These are phyloP conservation scores for Rhodotorula sp. DNA, from an alignment of 1,284 basidiomycete species.

Conservation along the genomic window DNA sequence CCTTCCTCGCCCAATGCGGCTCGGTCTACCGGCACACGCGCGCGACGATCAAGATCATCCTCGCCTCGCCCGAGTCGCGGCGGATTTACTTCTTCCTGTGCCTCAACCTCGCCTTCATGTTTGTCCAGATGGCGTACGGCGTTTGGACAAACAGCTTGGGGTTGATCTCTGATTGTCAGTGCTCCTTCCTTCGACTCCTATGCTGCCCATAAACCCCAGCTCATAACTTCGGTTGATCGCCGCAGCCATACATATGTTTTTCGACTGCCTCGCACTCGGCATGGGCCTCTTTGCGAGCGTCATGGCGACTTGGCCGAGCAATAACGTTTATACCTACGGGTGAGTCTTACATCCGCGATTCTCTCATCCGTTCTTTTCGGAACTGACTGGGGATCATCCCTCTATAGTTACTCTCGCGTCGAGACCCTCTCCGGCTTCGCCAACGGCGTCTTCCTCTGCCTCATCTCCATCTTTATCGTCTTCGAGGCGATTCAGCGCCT, in stretches of 20 bases:
- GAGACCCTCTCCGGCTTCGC: slow-evolving; percentile 98
- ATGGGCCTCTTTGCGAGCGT: slow-evolving; percentile 95
- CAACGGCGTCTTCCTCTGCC: slow-evolving; percentile 92
- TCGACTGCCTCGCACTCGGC: slow-evolving; percentile 96
- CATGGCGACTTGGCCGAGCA: slow-evolving; percentile 96
- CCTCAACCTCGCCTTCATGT: slow-evolving; percentile 94
- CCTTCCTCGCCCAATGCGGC: slow-evolving; percentile 31
- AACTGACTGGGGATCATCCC: too few relatives aligned
- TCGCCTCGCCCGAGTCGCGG: slow-evolving; percentile 84
- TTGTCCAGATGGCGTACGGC: slow-evolving; percentile 67
- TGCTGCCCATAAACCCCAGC: background rate
- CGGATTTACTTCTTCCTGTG: slow-evolving; percentile 97
- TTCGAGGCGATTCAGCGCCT: slow-evolving; percentile 96
- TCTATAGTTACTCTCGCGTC: slow-evolving; percentile 82
- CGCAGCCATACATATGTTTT: slow-evolving; percentile 97
- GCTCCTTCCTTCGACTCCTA: background rate
- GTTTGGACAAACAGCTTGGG: slow-evolving; percentile 97
- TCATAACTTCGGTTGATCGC: too few relatives aligned
- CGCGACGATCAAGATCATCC: slow-evolving; percentile 69
- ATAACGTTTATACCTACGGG: slow-evolving; percentile 94
- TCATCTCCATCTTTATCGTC: slow-evolving; percentile 97
- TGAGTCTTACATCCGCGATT: slow-evolving; percentile 49
- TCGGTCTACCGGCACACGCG: slow-evolving; percentile 42
- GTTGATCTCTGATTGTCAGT: slow-evolving; percentile 90
- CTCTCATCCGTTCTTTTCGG: too few relatives aligned